Percentiles rank a stretch among this genome's conserved stretches.
Evolutionary conservation across 1,284 basidiomycete species (phyloP).

Genomic region (Marasmius fiardii): DNA sequence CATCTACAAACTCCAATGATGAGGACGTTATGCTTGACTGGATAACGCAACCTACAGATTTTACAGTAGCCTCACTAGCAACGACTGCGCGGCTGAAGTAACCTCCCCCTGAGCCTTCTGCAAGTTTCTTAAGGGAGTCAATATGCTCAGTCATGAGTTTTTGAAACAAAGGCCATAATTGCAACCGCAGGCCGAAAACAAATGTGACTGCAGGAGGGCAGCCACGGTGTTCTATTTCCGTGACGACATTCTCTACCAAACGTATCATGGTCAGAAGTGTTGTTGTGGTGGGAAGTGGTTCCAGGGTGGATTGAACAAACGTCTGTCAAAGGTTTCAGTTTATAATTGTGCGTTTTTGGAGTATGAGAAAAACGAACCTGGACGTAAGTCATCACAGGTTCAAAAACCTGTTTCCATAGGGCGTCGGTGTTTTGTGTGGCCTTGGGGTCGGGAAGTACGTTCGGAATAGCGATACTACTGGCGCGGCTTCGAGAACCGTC

Average conservation of each 20-base stretch:
- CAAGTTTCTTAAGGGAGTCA: constrained; percentile 77
- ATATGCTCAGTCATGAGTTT: constrained; percentile 83
- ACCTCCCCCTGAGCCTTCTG: constrained; percentile 61
- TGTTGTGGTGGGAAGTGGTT: constrained; percentile 67
- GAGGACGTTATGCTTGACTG: background rate
- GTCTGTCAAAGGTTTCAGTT: constrained; percentile 40
- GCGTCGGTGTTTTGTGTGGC: constrained; percentile 57
- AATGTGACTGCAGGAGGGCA: constrained; percentile 79
- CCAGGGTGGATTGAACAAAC: constrained; percentile 63
- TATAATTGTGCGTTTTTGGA: background rate
- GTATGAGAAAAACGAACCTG: constrained; percentile 45
- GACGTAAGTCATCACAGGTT: constrained; percentile 82
- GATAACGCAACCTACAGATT: constrained; percentile 43
- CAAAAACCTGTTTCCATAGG: constrained; percentile 90
- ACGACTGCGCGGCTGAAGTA: constrained; percentile 64
- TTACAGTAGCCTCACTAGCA: constrained; percentile 68
- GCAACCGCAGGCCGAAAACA: constrained; percentile 74
- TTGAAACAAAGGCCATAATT: constrained; percentile 90
- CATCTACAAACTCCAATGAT: constrained; percentile 27
- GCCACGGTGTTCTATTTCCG: constrained; percentile 70
- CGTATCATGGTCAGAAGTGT: constrained; percentile 87
- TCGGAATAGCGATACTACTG: constrained; percentile 23
- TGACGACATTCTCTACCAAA: constrained; percentile 74
- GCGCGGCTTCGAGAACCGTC: constrained; percentile 26
- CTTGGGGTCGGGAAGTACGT: constrained; percentile 36